Base-by-base conservation (phyloP, 306 rosid species). In the Dalbergia cultrata region DNA sequence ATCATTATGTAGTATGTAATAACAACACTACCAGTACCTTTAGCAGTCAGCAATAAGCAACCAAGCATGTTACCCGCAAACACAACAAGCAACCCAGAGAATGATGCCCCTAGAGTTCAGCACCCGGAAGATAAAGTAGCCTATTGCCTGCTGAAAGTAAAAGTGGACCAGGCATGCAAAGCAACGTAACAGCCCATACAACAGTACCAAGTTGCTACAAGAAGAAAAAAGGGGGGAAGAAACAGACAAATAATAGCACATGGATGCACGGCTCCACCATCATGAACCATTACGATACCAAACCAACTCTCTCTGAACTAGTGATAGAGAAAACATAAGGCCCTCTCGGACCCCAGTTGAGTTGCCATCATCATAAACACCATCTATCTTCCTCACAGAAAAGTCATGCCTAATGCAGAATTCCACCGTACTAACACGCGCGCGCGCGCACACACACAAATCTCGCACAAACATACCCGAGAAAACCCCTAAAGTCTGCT, bases 151-250 rank as follows among this genome's bases (percentile, higher is more conserved):
- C 72, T 47, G 34, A 83, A 66, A 67, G 60, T 74, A 47, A 19
- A 45, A 62, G 81, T 73, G 83, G 85, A 78, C 87, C 87, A 83
- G 13, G 10, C 75, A 80, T 50, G 80, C 67, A 83, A 58, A 72
- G 67, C 59, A 77, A 67, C 68, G 19, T 64, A 65, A 63, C 72
- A 34, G 60, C 53, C 65, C 9, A 16, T 16, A 54, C 37, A 62
- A 54, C 37, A 62, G 43, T 33, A 77, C 80, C 85, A 88, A 72
- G 62, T 59, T 31, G 74, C 72, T 33, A 70, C 26, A 50, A 59
- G 70, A 59, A 67, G 80, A 68, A 14, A 4, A 14, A n/a, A 53
- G 22, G 59, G 60, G 72, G 62, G 72, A 70, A 67, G 33, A 83
- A 68, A 45, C 47, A 79, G 84, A 84, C 91, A 81, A 81, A 72